Evolutionary conservation across 345 rosid species (phyloP).

Genomic region (Boechera divaricarpa): DNA sequence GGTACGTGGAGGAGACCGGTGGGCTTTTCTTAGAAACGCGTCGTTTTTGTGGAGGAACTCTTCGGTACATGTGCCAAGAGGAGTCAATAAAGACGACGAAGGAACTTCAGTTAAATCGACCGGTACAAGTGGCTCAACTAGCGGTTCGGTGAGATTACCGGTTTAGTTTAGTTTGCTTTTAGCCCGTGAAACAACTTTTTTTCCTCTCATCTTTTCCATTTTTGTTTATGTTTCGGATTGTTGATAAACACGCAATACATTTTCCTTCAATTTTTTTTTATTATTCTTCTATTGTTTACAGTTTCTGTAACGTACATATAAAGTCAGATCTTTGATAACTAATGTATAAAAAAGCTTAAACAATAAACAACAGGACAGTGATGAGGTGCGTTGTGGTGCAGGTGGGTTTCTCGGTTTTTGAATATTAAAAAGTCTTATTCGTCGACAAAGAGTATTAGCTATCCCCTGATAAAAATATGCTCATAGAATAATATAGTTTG

Average conservation of each 20-base stretch:
- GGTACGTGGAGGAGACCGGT: constrained; percentile 55
- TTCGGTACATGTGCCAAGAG: constrained; percentile 54
- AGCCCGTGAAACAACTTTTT: background rate
- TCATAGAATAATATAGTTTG: constrained; percentile 7
- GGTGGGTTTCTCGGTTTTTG: constrained; percentile 18
- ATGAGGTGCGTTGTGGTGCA: constrained; percentile 14
- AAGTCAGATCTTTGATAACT: constrained; percentile 19
- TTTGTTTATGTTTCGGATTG: constrained; percentile 31
- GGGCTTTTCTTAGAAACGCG: constrained; percentile 54
- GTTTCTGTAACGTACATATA: constrained; percentile 22
- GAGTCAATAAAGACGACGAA: constrained; percentile 49
- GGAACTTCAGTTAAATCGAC: constrained; percentile 42
- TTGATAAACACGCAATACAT: constrained; percentile 31
- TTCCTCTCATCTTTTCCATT: background rate
- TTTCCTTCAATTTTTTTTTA: background rate
- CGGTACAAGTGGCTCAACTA: constrained; percentile 34
- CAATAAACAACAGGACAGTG: constrained; percentile 12
- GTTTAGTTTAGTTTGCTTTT: constrained; percentile 46
- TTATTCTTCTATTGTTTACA: background rate
- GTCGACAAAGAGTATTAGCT: constrained; percentile 35
- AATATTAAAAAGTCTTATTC: constrained; percentile 22
- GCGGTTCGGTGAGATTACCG: constrained; percentile 55
- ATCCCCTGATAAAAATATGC: background rate
- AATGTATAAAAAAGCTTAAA: background rate
- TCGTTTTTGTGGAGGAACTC: constrained; percentile 61